Evolutionary conservation across 2,329 filamentous ascomycete species (phyloP).

Genomic region (Trichophyton mentagrophytes): DNA sequence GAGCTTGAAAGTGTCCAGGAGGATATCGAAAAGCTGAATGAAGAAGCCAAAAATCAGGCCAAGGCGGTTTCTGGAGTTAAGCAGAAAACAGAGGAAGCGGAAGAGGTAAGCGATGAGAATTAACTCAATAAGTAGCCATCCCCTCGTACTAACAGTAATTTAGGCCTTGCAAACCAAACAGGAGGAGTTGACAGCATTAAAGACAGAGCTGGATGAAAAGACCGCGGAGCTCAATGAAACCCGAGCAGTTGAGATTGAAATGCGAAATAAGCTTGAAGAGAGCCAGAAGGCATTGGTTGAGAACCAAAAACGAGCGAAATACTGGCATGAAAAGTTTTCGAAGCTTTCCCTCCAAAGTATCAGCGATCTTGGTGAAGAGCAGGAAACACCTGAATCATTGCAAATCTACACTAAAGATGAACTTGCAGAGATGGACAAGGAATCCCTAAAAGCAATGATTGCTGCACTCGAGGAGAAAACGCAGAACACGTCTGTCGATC

Average conservation of each 20-base stretch:
- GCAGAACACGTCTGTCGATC: constrained; percentile 74
- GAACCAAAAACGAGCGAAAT: constrained; percentile 68
- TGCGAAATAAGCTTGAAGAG: constrained; percentile 95
- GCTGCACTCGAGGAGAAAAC: constrained; percentile 60
- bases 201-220: constrained; percentile 77
- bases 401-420: constrained; percentile 67
- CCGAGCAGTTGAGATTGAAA: constrained; percentile 83
- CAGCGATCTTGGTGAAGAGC: constrained; percentile 52
- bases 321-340: constrained; percentile 81
- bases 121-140: neutral
- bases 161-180: constrained; percentile 63
- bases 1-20: constrained; percentile 60
- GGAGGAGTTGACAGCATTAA: constrained; percentile 64
- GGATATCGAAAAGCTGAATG: constrained; percentile 66
- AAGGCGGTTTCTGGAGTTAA: constrained; percentile 61
- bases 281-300: constrained; percentile 79
- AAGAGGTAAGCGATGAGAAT: constrained; percentile 40
- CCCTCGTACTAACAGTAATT: neutral
- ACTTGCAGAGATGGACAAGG: constrained; percentile 50
- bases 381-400: constrained; percentile 42
- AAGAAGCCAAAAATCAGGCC: constrained; percentile 65
- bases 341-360: constrained; percentile 78
- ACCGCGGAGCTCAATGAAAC: constrained; percentile 76
- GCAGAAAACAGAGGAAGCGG: constrained; percentile 64
- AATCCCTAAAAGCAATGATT: constrained; percentile 50